Percentiles rank a stretch among this genome's conserved stretches.
Conservation (phyloP, 2,329 filamentous ascomycete species). For the Pezicula radicicola region DNA sequence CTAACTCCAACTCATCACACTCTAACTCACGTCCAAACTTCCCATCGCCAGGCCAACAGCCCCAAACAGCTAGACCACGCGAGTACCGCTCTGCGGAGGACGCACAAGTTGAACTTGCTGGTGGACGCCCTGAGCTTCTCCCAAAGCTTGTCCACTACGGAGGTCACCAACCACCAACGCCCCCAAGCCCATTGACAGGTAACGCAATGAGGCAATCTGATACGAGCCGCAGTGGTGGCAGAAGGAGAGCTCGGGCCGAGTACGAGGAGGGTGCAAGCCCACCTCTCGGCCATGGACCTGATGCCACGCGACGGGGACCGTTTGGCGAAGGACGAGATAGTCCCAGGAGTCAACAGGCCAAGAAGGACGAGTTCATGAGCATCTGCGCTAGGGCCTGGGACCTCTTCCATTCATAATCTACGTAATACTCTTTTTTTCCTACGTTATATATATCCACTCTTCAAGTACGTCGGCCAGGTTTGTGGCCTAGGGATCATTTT, state of each 20-base stretch:
- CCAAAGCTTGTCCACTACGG: conserved; percentile 95
- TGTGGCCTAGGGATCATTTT: not conserved
- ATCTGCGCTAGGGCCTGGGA: conserved; percentile 93
- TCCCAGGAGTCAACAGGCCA: conserved; percentile 76
- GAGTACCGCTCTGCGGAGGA: conserved; percentile 97
- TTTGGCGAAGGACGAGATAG: conserved; percentile 81
- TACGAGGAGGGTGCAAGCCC: conserved; percentile 92
- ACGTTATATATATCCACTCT: too few relatives aligned
- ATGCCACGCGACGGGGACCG: conserved; percentile 58
- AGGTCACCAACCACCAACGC: conserved; percentile 88
- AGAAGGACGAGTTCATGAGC: conserved; percentile 88
- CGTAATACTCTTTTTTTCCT: too few relatives aligned
- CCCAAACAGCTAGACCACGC: conserved; percentile 60
- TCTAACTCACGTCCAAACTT: conserved; percentile 65
- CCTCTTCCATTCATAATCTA: conserved; percentile 80
- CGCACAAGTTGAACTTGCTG: conserved; percentile 84
- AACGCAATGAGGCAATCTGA: conserved; percentile 25
- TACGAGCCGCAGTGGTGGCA: conserved; percentile 50
- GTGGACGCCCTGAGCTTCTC: conserved; percentile 86
- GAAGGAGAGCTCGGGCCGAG: conserved; percentile 79
- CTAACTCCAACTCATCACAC: conserved; percentile 56
- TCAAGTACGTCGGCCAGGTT: too few relatives aligned
- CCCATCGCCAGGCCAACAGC: conserved; percentile 69
- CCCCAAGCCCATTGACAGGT: conserved; percentile 49
- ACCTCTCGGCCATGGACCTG: conserved; percentile 73